Base-by-base conservation (phyloP, 1,284 basidiomycete genomes). In the Fomitopsis schrenkii region DNA sequence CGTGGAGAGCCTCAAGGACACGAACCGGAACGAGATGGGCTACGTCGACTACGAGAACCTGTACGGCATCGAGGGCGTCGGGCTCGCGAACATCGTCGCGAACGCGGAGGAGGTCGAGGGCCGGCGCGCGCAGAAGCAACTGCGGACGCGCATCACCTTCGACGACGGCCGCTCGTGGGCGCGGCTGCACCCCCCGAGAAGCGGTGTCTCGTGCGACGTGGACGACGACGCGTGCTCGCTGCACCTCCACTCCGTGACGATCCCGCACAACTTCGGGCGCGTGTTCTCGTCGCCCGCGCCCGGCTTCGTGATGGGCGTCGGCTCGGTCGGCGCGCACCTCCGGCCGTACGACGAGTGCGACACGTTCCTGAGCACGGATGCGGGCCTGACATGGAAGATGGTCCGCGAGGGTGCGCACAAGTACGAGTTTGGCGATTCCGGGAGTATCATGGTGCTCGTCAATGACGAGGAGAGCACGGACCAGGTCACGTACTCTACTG, bases 281-380 rank as follows among this genome's bases (percentile, higher is more conserved):
- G 85, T 98, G 26, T 98, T 98, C 76, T 97, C 95, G 0, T 95
- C 94, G 0, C 90, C 93, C 10, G 96, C 96, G 0, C 96, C 97
- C 0, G 97, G 97, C 0, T 85, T 95, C 63, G 89, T 95, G 38
- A 97, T 99, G 92, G 97, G 91, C 38, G 95, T 99, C 1, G 97
- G 97, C 6, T 93, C 87, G 0, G 83, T 98, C 33, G 95, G 96
- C 2, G 76, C 83, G 17, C 77, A 79, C 17, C 78, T 98, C 5
- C 73, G 80, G 38, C 80, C 88, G 0, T 99, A 99, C 71, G 88
- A 92, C 56, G 91, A 97, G 41, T 91, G 93, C 71, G 94, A 98
- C 70, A 98, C 97, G 0, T 99, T 96, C 79, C 74, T 98, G 63
- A 94, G 91, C 68, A 92, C 84, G 0, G 94, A 99, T 69, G 96